Base-by-base conservation (phyloP, 495 filamentous ascomycete species). In the Aspergillus leporis region DNA sequence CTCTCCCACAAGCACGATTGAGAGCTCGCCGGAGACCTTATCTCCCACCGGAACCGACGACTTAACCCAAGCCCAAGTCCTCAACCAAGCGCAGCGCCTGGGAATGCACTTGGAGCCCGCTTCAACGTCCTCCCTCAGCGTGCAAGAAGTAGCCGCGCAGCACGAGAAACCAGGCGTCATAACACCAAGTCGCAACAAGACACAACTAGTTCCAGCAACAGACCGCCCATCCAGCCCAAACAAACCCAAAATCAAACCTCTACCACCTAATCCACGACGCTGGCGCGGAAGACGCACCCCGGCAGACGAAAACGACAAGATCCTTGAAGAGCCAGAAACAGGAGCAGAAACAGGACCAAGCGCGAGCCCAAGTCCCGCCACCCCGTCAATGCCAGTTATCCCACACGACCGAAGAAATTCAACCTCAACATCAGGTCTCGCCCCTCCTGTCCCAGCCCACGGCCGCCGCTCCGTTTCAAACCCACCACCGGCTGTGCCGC, bases 131-230 rank as follows among this genome's bases (percentile, higher is more conserved):
- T 70, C 74, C 56, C 74, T 90, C 51, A 92, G 88, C 66, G 85
- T 96, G 21, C 77, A 89, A 31, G 87, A 91, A 60, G 84, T 95
- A 32, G 92, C 92, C 14, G 80, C 84, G 2, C 88, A 91, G 52
- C 90, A 81, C 61, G 92, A 92, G 66, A 92, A 90, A 66, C 92
- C 91, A 0, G 93, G 92, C 2, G 84, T 96, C 43, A 84, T 92
- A 65, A 93, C 91, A 19, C 90, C 90, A 10, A 94, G 89, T 68
- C 78, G 84, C 53, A 87, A 77, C 57, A 70, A 69, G n/a, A 63
- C 53, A 40, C 56, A 41, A 22, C 31, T 41, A 34, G 30, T 30
- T 16, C 55, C n/a, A 40, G 28, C n/a, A 19, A 23, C 53, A n/a
- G 60, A 62, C 49, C 51, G 51, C 6, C 66, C 64, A 25, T 60